Base-by-base conservation (phyloP, 129 eudicot genomes). In the Helianthus tuberosus region DNA sequence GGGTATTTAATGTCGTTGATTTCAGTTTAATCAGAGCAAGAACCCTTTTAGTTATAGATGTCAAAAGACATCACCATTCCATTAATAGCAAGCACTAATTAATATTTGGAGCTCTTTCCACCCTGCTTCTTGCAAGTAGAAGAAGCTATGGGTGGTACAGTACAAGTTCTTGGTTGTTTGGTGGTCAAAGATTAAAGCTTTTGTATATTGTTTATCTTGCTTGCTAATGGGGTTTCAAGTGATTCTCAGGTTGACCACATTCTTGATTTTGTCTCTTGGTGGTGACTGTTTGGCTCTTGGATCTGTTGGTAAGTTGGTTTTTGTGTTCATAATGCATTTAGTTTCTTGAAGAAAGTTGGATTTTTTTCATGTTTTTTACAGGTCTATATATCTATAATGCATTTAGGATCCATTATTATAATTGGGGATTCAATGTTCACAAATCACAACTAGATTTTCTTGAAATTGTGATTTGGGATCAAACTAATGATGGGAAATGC, bases 261-360 rank as follows among this genome's bases (percentile, higher is more conserved):
- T 79, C 77, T 81, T 74, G 49, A 60, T 84, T 64, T 76, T 71
- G 73, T 61, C 75, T 76, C 64, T 87, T n/a, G 70, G 79, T 77
- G 75, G 49, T 79, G 68, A 46, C 55, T 79, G 79, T 58, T 80
- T 79, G 49, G 67, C 79, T 71, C 80, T 77, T 51, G 75, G 87
- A 86, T 86, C 89, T 86, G 82, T 90, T 77, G 98, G 98, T 93
- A 85, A 83, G 43, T 69, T 64, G 68, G 60, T 59, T 69, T 5
- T 39, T 78, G 13, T 70, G 38, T 62, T 59, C 47, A 55, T 67
- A 15, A 10, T 47, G 11, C 23, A 20, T 20, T 51, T 54, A 41
- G 39, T 13, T 39, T 39, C 66, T 50, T 63, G 2, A 63, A 69
- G 17, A 64, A 50, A 39, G 32, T 78, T 64, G 2, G 46, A 10